Evolutionary conservation across 345 rosid genomes (phyloP), one percentile per base, ranked within the genome.

Genomic region (Hibiscus trionum): DNA sequence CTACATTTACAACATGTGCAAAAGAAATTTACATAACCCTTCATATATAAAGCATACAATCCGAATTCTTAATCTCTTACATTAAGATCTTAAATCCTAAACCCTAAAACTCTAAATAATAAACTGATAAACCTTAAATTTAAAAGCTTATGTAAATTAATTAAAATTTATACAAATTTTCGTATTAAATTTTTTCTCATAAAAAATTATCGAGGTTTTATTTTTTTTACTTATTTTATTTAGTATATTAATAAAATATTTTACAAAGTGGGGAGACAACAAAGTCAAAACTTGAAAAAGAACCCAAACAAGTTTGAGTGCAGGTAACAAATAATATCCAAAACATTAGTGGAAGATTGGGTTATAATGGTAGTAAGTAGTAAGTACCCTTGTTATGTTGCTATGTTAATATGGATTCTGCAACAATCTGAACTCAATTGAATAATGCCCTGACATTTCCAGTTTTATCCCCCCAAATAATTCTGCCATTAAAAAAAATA

Each of bases 381-480:
- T 27, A 29, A 11, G 14, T 3, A 12, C 0, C 53, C 0, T 44
- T 65, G 58, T 50, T 16, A 50, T 68, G 35, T 15, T 68, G 35
- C 2, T 15, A 11, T 14, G 24, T 29, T 44, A 21, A 68, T 58
- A 29, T 29, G 47, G 47, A 14, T 44, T 29, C 21, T 68, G 71
- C 12, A 16, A 16, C 21, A 10, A n/a, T 68, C 71, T 50, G 71
- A 68, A 68, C 71, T 67, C 4, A 9, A 16, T 2, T 49, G 39
- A 68, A 68, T 68, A 50, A 50, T 16, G 59, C 59, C 27, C 71
- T 50, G 71, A 68, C 44, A 68, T 68, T 49, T 29, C 16, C 44
- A 12, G 3, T 44, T 31, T 68, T 68, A 50, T 29, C 12, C 72
- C 27, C 27, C 44, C 16, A 0, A 8, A 67, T 49, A 29, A 14